Conservation (phyloP, 371 early-diverging fungal genomes). For the Batrachochytrium dendrobatidis region DNA sequence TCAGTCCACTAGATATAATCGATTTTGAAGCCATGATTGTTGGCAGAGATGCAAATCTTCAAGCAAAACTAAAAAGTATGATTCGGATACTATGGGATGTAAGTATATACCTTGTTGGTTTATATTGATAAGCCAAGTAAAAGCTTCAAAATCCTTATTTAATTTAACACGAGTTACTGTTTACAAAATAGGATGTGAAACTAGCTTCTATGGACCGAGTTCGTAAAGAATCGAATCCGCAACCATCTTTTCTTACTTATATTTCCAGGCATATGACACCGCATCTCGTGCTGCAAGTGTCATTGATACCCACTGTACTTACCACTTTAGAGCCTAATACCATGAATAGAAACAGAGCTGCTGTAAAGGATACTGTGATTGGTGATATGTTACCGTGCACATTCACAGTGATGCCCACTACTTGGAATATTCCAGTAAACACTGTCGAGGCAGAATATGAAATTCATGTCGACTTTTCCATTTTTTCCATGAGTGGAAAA, state of each 20-base stretch:
- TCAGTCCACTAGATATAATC: constrained; percentile 21
- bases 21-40: constrained; percentile 6
- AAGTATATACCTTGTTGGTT: no score
- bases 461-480: constrained; percentile 59
- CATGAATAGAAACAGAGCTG: no score
- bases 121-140: constrained; percentile 10
- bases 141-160: not conserved
- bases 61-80: constrained; percentile 42
- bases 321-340: no score
- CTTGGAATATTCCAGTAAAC: not conserved
- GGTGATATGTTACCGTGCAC: not conserved
- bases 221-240: constrained; percentile 46
- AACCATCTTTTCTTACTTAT: constrained; percentile 11
- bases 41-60: constrained; percentile 2
- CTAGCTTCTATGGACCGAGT: constrained; percentile 50
- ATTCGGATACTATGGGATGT: constrained; percentile 40
- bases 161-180: constrained; percentile 2
- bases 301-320: no score
- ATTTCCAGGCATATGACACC: not conserved
- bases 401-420: not conserved
- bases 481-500: constrained; percentile 65
- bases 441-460: constrained; percentile 49
- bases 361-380: constrained; percentile 12
- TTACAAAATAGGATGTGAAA: constrained; percentile 33
- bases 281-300: constrained; percentile 32